A percentile compares a stretch with the other conserved stretches of the same genome.
Evolutionary conservation across 345 rosid species (phyloP).

Genomic region (Mallotus nudiflorus): DNA sequence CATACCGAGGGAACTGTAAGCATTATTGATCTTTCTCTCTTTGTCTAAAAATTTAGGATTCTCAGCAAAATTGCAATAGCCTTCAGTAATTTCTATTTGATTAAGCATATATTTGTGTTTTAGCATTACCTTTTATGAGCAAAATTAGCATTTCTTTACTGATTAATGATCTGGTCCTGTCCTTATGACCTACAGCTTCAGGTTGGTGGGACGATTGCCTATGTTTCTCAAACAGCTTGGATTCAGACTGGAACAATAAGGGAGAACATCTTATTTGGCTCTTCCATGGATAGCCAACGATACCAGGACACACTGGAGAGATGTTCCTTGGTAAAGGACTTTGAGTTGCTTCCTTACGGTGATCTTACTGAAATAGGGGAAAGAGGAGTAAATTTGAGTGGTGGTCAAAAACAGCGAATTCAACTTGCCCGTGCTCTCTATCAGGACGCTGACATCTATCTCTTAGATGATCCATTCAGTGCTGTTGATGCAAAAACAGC

Average conservation of each 20-base stretch:
- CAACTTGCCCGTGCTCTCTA: slow-evolving; percentile 98
- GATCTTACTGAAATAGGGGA: slow-evolving; percentile 97
- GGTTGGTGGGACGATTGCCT: slow-evolving; percentile 73
- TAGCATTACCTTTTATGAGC: neutral
- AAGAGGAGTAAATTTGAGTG: slow-evolving; percentile 97
- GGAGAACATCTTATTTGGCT: slow-evolving; percentile 83
- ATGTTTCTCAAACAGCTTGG: slow-evolving; percentile 97
- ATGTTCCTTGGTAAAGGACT: slow-evolving; percentile 82
- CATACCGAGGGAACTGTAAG: slow-evolving; percentile 67
- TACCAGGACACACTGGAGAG: slow-evolving; percentile 78
- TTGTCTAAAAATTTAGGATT: neutral
- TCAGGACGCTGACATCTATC: slow-evolving; percentile 87
- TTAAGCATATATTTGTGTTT: neutral
- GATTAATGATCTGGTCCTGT: slow-evolving; percentile 6
- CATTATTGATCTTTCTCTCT: neutral
- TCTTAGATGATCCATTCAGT: slow-evolving; percentile 94
- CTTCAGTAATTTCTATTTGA: neutral
- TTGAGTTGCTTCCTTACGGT: slow-evolving; percentile 82
- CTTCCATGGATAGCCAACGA: slow-evolving; percentile 59
- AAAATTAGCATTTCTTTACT: neutral
- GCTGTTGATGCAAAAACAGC: slow-evolving; percentile 98
- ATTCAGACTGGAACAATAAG: slow-evolving; percentile 86
- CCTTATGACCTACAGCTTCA: slow-evolving; percentile 49
- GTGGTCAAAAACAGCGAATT: slow-evolving; percentile 96
- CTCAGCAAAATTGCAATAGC: neutral